A percentile compares a stretch with the other conserved stretches of the same genome.
Evolutionary conservation across 805 yeast genomes (phyloP).

Genomic region (Ogataea methanolica): DNA sequence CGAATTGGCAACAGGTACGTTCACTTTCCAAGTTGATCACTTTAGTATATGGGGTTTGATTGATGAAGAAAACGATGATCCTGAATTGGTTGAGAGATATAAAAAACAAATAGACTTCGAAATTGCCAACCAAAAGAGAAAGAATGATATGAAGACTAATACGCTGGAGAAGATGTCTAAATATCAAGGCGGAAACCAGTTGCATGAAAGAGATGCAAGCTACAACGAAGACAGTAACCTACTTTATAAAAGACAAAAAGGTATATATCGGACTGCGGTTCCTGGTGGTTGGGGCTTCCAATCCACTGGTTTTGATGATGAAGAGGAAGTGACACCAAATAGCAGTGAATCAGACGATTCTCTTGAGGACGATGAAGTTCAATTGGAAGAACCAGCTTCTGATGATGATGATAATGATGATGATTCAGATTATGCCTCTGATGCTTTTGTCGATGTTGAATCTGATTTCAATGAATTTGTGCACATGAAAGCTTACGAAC

Average conservation of each 20-base stretch:
- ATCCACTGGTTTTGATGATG: slow-evolving; percentile 1
- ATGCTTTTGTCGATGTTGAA: neutral
- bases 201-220: neutral
- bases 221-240: slow-evolving; percentile 23
- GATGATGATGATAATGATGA: slow-evolving; percentile 3
- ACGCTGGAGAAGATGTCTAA: slow-evolving; percentile 20
- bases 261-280: slow-evolving; percentile 10
- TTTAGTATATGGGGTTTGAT: slow-evolving; percentile 93
- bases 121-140: slow-evolving; percentile 13
- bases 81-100: slow-evolving; percentile 33
- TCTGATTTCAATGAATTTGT: slow-evolving; percentile 35
- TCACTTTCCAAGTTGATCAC: slow-evolving; percentile 84
- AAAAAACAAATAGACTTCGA: slow-evolving; percentile 24
- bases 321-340: neutral
- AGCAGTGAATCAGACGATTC: slow-evolving; percentile 2
- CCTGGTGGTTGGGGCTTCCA: slow-evolving; percentile 31
- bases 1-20: slow-evolving; percentile 67
- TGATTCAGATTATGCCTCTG: neutral
- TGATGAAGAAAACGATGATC: slow-evolving; percentile 59
- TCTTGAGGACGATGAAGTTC: neutral
- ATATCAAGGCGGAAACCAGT: slow-evolving; percentile 8
- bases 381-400: slow-evolving; percentile 1
- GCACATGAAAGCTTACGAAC: slow-evolving; percentile 67
- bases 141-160: slow-evolving; percentile 11
- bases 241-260: slow-evolving; percentile 28